Percentiles rank a stretch among this genome's conserved stretches.
Conservation (phyloP, 495 filamentous ascomycete genomes). For the Penicillium simplicissimum region DNA sequence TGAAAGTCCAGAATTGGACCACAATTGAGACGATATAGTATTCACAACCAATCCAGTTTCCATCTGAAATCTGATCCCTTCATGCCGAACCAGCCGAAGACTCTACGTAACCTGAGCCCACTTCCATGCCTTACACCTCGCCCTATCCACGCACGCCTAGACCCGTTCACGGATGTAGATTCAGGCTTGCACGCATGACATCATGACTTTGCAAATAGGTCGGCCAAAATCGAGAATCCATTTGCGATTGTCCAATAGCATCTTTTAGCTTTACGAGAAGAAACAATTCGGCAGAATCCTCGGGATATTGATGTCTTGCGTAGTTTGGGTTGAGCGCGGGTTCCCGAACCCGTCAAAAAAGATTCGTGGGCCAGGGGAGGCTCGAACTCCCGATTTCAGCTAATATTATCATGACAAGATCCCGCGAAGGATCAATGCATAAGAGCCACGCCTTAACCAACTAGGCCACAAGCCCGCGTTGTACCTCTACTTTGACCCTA, state of each 20-base stretch:
- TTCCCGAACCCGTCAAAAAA: not conserved
- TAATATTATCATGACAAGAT: conserved; percentile 6
- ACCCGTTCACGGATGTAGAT: not conserved
- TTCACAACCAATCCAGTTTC: not conserved
- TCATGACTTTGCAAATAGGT: not conserved
- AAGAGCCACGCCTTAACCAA: conserved; percentile 9
- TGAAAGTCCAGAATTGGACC: not conserved
- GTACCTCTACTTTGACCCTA: not conserved
- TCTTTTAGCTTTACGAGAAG: not conserved
- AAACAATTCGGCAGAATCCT: not conserved
- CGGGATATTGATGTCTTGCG: not conserved
- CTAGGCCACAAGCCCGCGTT: conserved; percentile 8
- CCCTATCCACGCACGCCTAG: not conserved
- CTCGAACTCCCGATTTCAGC: conserved; percentile 8
- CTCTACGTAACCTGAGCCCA: not conserved
- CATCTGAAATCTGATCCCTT: not conserved
- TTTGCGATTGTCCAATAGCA: not conserved
- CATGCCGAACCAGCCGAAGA: not conserved
- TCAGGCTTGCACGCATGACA: not conserved
- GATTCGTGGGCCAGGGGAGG: conserved; percentile 3
- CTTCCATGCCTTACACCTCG: not conserved
- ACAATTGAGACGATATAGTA: not conserved
- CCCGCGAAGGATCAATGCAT: not conserved
- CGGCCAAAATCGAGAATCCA: not conserved
- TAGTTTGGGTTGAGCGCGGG: not conserved